Percentiles rank a stretch among this genome's conserved stretches.
Evolutionary conservation across 2,329 filamentous ascomycete genomes (phyloP).

Genomic region (Pseudofabraea citricarpa): DNA sequence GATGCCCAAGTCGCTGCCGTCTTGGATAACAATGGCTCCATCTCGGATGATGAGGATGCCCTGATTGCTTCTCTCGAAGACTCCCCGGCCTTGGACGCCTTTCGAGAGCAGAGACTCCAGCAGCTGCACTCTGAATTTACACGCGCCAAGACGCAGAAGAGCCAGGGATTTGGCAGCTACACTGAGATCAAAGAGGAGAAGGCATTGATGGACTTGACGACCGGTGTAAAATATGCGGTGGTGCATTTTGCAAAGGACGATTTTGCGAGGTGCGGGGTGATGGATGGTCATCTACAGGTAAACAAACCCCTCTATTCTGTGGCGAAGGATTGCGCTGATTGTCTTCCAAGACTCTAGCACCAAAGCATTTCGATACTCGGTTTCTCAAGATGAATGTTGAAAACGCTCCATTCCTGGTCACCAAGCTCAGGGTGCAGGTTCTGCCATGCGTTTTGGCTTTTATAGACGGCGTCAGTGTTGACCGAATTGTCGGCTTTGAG

Average conservation of each 20-base stretch:
- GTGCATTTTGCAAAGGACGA: conserved; percentile 37
- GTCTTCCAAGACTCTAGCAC: conserved; percentile 38
- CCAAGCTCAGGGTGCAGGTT: conserved; percentile 51
- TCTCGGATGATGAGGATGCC: conserved; percentile 50
- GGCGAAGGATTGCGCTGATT: neutral
- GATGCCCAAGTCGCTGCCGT: conserved; percentile 46
- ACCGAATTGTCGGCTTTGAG: conserved; percentile 55
- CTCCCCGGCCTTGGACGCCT: conserved; percentile 44
- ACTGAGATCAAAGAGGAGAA: conserved; percentile 54
- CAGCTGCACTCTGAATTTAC: conserved; percentile 51
- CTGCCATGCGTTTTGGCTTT: conserved; percentile 55
- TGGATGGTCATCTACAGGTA: conserved; percentile 34
- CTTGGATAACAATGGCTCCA: conserved; percentile 31
- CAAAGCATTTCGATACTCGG: conserved; percentile 53
- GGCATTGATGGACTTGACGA: conserved; percentile 43
- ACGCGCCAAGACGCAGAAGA: conserved; percentile 45
- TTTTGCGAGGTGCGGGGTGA: conserved; percentile 35
- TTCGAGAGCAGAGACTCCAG: conserved; percentile 52
- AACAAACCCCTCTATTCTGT: neutral
- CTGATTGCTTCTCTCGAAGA: conserved; percentile 52
- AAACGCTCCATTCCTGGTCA: conserved; percentile 54
- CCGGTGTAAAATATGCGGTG: conserved; percentile 31
- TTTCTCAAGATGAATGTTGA: conserved; percentile 55
- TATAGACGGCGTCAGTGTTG: conserved; percentile 47
- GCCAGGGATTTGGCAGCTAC: conserved; percentile 46